These are phyloP conservation scores for Crataegus laevigata DNA, from an alignment of 306 rosid genomes.

Conservation along the genomic window DNA sequence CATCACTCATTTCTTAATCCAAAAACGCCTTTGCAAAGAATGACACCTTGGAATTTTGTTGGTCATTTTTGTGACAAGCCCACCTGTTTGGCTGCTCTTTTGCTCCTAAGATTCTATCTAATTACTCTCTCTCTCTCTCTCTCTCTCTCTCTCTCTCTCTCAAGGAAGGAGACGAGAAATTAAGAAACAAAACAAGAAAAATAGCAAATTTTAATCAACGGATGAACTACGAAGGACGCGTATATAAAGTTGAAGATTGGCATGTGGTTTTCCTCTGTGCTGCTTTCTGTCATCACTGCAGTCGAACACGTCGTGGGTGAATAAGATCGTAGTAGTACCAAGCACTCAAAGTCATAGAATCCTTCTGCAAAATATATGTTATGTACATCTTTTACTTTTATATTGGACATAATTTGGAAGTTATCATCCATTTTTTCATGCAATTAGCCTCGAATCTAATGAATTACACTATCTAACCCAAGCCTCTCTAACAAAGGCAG, in stretches of 20 bases:
- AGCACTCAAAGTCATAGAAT: not conserved
- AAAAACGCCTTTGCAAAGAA: constrained; percentile 22
- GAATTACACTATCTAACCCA: not conserved
- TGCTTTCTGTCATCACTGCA: not conserved
- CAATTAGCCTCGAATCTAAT: not conserved
- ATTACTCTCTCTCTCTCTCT: not conserved
- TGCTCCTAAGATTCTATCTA: constrained; percentile 2
- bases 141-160: no score
- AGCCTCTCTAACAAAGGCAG: no score
- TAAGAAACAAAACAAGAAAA: not conserved
- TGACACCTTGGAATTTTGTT: constrained; percentile 32
- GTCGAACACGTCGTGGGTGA: not conserved
- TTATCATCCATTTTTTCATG: not conserved
- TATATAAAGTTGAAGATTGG: not conserved
- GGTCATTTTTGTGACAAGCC: constrained; percentile 21
- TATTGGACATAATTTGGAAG: no score
- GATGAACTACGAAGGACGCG: not conserved
- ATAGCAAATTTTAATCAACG: no score
- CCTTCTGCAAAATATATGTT: not conserved
- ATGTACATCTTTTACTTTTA: no score
- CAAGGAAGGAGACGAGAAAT: not conserved
- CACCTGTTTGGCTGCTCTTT: constrained; percentile 18
- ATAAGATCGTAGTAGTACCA: not conserved
- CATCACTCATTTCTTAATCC: constrained; percentile 54
- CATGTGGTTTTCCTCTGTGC: not conserved